phyloP scores from a whole-genome alignment of 225 moss, liverwort and hornwort genomes.

The Pseudisothecium myosuroides region DNA sequence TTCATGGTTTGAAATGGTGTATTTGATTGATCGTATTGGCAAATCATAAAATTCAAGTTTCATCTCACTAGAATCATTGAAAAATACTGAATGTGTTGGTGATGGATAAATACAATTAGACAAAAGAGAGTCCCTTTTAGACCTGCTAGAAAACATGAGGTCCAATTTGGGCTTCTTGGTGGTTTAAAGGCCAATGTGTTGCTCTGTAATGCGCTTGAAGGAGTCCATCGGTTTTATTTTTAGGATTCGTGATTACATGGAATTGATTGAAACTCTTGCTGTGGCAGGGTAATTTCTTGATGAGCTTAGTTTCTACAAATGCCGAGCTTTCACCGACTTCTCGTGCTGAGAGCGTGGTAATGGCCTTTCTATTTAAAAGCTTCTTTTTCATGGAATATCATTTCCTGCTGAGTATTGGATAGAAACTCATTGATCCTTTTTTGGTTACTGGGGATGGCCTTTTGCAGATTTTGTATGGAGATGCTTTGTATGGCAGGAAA shows the following conservation, averaged over 20 bases:
- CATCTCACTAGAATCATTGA: neutral
- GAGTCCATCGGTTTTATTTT: neutral
- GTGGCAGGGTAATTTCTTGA: slow-evolving; percentile 69
- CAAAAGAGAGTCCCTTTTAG: neutral
- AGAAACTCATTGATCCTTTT: neutral
- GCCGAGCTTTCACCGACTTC: slow-evolving; percentile 41
- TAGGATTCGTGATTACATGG: neutral
- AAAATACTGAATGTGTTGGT: neutral
- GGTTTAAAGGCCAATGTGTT: neutral
- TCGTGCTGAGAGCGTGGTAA: slow-evolving; percentile 74
- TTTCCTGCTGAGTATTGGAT: neutral
- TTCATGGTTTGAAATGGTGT: neutral
- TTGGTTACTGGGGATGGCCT: neutral
- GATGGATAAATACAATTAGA: neutral
- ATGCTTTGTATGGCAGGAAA: slow-evolving; percentile 81
- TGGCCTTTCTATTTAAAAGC: neutral
- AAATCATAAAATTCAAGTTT: neutral
- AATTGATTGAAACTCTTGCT: neutral
- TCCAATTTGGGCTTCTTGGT: neutral
- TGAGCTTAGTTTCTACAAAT: slow-evolving; percentile 55
- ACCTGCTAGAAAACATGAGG: neutral
- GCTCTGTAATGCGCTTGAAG: neutral
- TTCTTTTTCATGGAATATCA: neutral
- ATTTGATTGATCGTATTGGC: neutral
- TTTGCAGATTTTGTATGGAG: slow-evolving; percentile 61